Percentiles rank a stretch among this genome's conserved stretches.
phyloP scores from a whole-genome alignment of 371 early-diverging fungal species.

The Gilbertella persicaria region DNA sequence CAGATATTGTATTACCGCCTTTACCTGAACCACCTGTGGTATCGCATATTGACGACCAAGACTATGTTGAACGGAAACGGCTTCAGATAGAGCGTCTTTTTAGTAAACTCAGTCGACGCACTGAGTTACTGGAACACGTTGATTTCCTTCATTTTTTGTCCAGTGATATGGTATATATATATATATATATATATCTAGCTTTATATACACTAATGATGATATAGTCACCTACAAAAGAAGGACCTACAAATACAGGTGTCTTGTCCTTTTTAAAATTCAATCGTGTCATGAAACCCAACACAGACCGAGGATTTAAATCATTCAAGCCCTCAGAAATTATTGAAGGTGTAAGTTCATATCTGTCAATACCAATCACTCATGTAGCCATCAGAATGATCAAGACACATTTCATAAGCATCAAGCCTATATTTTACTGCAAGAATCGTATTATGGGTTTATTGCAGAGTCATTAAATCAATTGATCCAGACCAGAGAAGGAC shows the following conservation, averaged over 20 bases:
- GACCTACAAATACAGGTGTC: slow-evolving; percentile 37
- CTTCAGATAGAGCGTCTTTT: slow-evolving; percentile 57
- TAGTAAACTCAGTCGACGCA: slow-evolving; percentile 44
- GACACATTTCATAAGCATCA: slow-evolving; percentile 63
- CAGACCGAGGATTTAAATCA: slow-evolving; percentile 55
- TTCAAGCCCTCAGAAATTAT: slow-evolving; percentile 57
- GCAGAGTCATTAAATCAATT: slow-evolving; percentile 47
- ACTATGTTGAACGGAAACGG: slow-evolving; percentile 62
- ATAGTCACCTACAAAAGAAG: slow-evolving; percentile 43
- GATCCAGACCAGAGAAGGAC: slow-evolving; percentile 52
- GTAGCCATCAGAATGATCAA: slow-evolving; percentile 49
- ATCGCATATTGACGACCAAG: slow-evolving; percentile 60
- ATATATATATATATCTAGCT: not conserved
- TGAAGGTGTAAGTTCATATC: slow-evolving; percentile 46
- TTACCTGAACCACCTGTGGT: slow-evolving; percentile 54
- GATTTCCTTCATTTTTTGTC: slow-evolving; percentile 58
- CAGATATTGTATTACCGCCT: slow-evolving; percentile 53
- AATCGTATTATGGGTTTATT: slow-evolving; percentile 54
- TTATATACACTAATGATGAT: not conserved
- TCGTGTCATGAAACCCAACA: slow-evolving; percentile 49
- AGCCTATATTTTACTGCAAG: slow-evolving; percentile 55
- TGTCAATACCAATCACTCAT: not conserved
- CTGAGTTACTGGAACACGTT: slow-evolving; percentile 41
- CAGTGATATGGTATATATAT: slow-evolving; percentile 57
- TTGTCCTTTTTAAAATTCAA: slow-evolving; percentile 56